phyloP scores from a whole-genome alignment of 2,329 filamentous ascomycete genomes.

The Pseudogymnoascus sp. region DNA sequence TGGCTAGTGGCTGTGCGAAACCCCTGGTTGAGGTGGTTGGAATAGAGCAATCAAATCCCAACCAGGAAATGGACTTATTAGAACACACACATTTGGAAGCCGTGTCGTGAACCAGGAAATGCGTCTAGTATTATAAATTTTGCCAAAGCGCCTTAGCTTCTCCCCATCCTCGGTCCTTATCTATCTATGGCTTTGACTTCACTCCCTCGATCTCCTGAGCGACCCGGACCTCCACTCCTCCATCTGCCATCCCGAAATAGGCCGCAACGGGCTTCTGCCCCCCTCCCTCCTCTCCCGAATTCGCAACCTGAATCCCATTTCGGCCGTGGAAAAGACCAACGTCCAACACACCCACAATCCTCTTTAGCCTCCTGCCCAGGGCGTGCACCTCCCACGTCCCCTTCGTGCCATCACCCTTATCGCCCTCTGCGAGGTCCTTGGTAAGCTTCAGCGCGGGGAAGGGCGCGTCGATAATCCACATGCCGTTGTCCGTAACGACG shows the following conservation, averaged over 20 bases:
- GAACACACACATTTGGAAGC: neutral
- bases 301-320: slow-evolving; percentile 63
- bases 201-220: slow-evolving; percentile 27
- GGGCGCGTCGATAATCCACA: slow-evolving; percentile 87
- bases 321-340: slow-evolving; percentile 82
- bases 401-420: slow-evolving; percentile 45
- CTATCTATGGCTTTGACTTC: slow-evolving; percentile 21
- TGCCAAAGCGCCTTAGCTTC: neutral
- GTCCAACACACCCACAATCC: slow-evolving; percentile 79
- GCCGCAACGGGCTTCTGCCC: slow-evolving; percentile 88
- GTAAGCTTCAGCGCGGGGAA: slow-evolving; percentile 66
- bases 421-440: slow-evolving; percentile 38
- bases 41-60: neutral
- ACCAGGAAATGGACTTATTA: neutral
- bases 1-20: neutral
- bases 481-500: slow-evolving; percentile 75
- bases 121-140: neutral
- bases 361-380: slow-evolving; percentile 66
- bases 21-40: neutral
- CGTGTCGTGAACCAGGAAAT: neutral
- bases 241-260: slow-evolving; percentile 88
- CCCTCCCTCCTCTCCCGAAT: slow-evolving; percentile 49
- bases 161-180: neutral
- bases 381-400: slow-evolving; percentile 73
- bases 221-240: slow-evolving; percentile 49